phyloP scores from a whole-genome alignment of 208 protist species.

The Leishmania arabica region DNA sequence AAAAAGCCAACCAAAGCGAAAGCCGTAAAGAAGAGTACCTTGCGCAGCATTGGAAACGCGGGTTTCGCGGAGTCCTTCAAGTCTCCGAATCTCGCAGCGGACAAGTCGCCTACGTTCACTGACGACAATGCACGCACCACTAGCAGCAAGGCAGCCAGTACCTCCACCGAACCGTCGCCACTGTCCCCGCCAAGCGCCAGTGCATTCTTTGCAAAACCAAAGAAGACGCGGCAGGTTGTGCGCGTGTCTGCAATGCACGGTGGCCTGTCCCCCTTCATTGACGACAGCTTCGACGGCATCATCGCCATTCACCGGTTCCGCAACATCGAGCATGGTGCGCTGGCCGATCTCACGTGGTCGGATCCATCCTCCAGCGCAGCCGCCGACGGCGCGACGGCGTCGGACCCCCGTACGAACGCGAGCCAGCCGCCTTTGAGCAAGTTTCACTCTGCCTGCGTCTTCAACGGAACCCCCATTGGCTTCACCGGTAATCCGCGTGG shows the following conservation, averaged over 20 bases:
- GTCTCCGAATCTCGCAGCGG: background rate
- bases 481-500: constrained; percentile 98
- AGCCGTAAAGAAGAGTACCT: background rate
- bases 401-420: constrained; percentile 8
- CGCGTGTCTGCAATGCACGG: constrained; percentile 98
- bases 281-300: constrained; percentile 96
- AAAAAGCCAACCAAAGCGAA: background rate
- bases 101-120: background rate
- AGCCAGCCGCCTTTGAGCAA: constrained; percentile 26
- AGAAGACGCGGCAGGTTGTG: constrained; percentile 35
- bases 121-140: background rate
- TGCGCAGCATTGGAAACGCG: background rate
- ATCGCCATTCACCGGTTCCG: constrained; percentile 92
- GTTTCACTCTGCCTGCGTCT: constrained; percentile 37
- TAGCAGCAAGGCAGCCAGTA: background rate
- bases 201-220: constrained; percentile 3
- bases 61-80: background rate
- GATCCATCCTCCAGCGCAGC: constrained; percentile 88
- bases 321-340: constrained; percentile 94
- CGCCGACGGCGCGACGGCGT: background rate
- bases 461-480: constrained; percentile 66
- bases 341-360: constrained; percentile 99
- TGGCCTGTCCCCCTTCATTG: constrained; percentile 96
- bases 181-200: constrained; percentile 3
- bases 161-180: background rate